Base-by-base conservation (phyloP, 2,329 filamentous ascomycete species). In the Cladosporium sp. region DNA sequence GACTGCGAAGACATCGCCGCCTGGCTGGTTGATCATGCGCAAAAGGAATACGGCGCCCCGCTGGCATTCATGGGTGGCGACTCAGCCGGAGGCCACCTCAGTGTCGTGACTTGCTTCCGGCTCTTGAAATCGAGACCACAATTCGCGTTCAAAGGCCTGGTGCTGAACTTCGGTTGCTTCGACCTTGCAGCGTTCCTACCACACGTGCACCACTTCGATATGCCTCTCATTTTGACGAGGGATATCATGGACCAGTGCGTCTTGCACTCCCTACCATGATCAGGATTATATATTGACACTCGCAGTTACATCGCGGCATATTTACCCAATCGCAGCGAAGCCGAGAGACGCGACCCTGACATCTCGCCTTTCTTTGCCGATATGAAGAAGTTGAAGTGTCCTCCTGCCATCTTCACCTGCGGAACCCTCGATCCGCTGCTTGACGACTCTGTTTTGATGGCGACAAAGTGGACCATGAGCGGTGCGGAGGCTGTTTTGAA, bases 1-100 rank as follows among this genome's bases (percentile, higher is more conserved):
- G 81, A 84, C 62, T 81, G 78, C 65, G 74, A 76, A 59, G 80
- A 83, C 60, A 77, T 73, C 3, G 80, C 72, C 0, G 74, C 78
- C 54, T 78, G 77, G 64, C 68, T 83, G 1, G 64, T 78, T 22
- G 72, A 78, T 49, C 69, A 79, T 54, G 72, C 73, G 0, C 63
- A 72, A 54, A 56, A 57, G 7, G 58, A 70, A 4, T 77, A 71
- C 58, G 75, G 75, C 9, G 70, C 64, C 0, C 59, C 64, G 3
- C 49, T 77, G 46, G 44, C 58, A 4, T 74, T 75, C 49, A 63
- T 74, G 37, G 72, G 72, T 19, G 74, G 74, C n/a, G 75, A 77
- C 69, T 77, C 73, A 9, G 77, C 78, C 1, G 78, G 79, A 16
- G 78, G 63, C 13, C 76, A 81, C 60, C 68, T 81, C 18, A 68